A percentile compares a stretch with the other conserved stretches of the same genome.
Conservation (phyloP, 306 rosid species). For the Trifolium fragiferum region DNA sequence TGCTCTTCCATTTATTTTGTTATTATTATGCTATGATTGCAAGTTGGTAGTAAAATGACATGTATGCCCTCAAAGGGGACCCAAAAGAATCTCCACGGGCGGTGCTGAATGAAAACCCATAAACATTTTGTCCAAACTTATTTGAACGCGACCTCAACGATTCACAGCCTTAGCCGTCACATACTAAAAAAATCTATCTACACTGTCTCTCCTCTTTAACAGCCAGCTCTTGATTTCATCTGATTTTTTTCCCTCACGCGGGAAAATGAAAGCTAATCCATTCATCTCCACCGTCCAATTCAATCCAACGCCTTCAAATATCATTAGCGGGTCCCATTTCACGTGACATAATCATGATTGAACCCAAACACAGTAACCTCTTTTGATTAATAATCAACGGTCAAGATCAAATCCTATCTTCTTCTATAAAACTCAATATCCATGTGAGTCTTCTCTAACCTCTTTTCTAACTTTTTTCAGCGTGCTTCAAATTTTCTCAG, state of each 20-base stretch:
- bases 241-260: neutral
- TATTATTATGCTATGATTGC: too few species aligned
- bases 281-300: slow-evolving; percentile 44
- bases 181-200: slow-evolving; percentile 26
- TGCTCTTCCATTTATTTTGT: too few species aligned
- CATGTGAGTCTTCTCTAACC: neutral
- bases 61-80: slow-evolving; percentile 26
- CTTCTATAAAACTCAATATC: slow-evolving; percentile 23
- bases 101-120: slow-evolving; percentile 35
- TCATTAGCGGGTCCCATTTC: slow-evolving; percentile 38
- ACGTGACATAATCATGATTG: slow-evolving; percentile 10
- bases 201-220: slow-evolving; percentile 4
- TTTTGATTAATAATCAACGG: slow-evolving; percentile 37
- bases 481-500: neutral
- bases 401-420: slow-evolving; percentile 34
- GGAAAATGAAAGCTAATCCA: slow-evolving; percentile 5
- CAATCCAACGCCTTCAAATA: slow-evolving; percentile 33
- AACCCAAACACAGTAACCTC: neutral
- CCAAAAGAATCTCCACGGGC: slow-evolving; percentile 11
- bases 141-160: slow-evolving; percentile 28
- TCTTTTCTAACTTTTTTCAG: too few species aligned
- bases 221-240: slow-evolving; percentile 10
- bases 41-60: neutral
- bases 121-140: slow-evolving; percentile 15
- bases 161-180: slow-evolving; percentile 34